Percentiles rank a stretch among this genome's conserved stretches.
These are phyloP conservation scores for Fusarium avenaceum DNA, from an alignment of 2,329 filamentous ascomycete genomes.

Conservation along the genomic window DNA sequence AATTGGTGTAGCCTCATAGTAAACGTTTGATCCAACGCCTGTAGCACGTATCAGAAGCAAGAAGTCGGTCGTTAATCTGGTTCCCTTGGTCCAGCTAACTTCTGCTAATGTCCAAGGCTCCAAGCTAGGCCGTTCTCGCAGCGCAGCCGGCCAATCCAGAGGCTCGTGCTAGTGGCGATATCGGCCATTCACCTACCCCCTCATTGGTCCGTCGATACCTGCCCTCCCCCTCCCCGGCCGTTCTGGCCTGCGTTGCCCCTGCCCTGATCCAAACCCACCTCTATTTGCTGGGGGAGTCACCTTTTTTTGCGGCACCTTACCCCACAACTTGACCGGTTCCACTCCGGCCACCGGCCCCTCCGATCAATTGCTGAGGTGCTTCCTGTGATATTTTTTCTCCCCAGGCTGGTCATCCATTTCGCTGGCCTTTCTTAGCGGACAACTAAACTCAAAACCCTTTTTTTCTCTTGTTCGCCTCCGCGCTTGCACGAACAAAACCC, in stretches of 20 bases:
- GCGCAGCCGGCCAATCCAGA: constrained; percentile 33
- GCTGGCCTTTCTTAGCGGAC: constrained; percentile 22
- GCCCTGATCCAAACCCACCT: constrained; percentile 11
- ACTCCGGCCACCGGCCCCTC: constrained; percentile 43
- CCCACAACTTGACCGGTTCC: constrained; percentile 40
- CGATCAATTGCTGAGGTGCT: constrained; percentile 19
- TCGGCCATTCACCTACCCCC: constrained; percentile 35
- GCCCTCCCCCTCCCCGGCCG: constrained; percentile 16
- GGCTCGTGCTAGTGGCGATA: constrained; percentile 45
- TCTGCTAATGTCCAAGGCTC: constrained; percentile 6
- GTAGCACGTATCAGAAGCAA: not conserved
- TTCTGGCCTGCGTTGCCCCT: constrained; percentile 32
- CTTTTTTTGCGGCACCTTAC: constrained; percentile 31
- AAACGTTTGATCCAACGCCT: not conserved
- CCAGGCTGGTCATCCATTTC: constrained; percentile 31
- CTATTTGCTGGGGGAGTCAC: constrained; percentile 32
- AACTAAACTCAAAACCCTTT: constrained; percentile 10
- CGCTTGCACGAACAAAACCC: constrained; percentile 20
- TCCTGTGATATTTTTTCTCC: constrained; percentile 26
- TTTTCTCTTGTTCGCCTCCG: constrained; percentile 29
- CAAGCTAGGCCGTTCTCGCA: constrained; percentile 4
- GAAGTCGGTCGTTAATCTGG: constrained; percentile 17
- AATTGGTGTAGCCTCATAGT: constrained; percentile 1
- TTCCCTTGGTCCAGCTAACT: constrained; percentile 32
- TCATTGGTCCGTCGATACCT: constrained; percentile 33